Conservation (phyloP, 495 filamentous ascomycete genomes). For the Penicillium maclennaniae region DNA sequence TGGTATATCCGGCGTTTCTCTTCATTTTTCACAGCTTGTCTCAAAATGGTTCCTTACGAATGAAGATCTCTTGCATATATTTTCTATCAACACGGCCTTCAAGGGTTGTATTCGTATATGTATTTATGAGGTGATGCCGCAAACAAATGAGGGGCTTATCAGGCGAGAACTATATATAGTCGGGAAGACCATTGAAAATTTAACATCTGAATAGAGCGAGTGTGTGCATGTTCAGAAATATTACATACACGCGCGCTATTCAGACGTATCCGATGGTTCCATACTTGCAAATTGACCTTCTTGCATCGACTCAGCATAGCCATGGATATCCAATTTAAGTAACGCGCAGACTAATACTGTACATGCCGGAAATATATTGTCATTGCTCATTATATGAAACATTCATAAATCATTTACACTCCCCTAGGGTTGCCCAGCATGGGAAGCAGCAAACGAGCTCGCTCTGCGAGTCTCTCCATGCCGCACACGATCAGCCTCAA, state of each 20-base stretch:
- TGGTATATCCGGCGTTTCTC: conserved; percentile 27
- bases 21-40: conserved; percentile 1
- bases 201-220: too few species aligned
- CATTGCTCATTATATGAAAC: not conserved
- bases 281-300: too few species aligned
- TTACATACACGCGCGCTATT: too few species aligned
- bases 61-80: conserved; percentile 18
- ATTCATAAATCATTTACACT: not conserved
- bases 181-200: too few species aligned
- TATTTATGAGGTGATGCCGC: too few species aligned
- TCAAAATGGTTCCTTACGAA: conserved; percentile 20
- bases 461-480: conserved; percentile 6
- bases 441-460: not conserved
- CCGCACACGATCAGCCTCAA: conserved; percentile 21
- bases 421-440: not conserved
- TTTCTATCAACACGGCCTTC: not conserved
- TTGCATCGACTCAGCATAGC: too few species aligned
- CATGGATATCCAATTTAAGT: too few species aligned
- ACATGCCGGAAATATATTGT: not conserved
- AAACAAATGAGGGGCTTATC: too few species aligned
- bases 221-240: too few species aligned
- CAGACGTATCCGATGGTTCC: too few species aligned
- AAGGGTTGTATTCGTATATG: not conserved
- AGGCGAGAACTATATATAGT: too few species aligned
- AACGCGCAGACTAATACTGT: too few species aligned